phyloP scores from a whole-genome alignment of 2,329 filamentous ascomycete species.

The Fusarium musae region DNA sequence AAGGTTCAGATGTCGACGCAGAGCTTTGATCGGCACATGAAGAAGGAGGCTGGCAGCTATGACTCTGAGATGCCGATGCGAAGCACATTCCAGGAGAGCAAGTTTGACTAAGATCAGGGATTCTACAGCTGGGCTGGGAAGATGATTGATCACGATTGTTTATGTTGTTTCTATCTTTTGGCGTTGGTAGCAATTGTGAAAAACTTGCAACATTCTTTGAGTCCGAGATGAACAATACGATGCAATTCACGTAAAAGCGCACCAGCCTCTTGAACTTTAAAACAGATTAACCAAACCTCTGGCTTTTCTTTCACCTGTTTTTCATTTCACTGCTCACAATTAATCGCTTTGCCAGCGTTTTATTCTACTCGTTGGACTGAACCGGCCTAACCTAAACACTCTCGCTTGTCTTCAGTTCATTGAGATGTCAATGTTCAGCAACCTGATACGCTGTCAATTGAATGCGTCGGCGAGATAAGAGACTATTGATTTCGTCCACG shows the following conservation, averaged over 20 bases:
- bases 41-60: constrained; percentile 50
- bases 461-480: too few relatives aligned
- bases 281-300: neutral
- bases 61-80: constrained; percentile 50
- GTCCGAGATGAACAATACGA: neutral
- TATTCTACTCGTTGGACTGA: neutral
- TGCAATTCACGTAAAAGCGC: neutral
- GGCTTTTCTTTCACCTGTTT: too few relatives aligned
- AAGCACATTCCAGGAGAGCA: constrained; percentile 48
- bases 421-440: too few relatives aligned
- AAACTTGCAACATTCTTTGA: neutral
- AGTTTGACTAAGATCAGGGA: constrained; percentile 1
- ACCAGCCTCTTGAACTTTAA: neutral
- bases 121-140: neutral
- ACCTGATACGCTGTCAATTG: too few relatives aligned
- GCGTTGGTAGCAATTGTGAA: neutral
- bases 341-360: neutral
- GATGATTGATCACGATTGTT: neutral
- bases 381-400: neutral
- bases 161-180: neutral
- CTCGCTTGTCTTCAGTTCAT: too few relatives aligned
- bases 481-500: too few relatives aligned
- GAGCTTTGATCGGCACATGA: constrained; percentile 56
- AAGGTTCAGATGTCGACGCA: constrained; percentile 57
- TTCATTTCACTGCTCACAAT: neutral